Base-by-base conservation (phyloP, 2,329 filamentous ascomycete genomes). In the Stagonosporopsis chrysanthemi region DNA sequence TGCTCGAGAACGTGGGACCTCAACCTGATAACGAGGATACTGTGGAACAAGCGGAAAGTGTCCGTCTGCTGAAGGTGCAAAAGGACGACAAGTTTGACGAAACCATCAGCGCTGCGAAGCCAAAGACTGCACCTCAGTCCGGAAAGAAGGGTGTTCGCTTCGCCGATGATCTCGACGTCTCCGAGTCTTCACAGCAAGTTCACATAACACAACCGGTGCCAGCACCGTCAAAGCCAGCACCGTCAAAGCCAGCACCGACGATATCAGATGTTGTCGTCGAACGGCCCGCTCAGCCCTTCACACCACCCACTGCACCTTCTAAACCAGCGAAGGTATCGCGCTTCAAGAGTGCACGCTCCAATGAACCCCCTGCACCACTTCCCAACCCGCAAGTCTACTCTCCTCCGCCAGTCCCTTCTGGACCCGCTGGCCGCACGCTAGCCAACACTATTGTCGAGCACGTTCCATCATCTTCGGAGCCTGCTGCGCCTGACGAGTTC, bases 131-230 rank as follows among this genome's bases (percentile, higher is more conserved):
- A 22, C 45, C 58, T 22, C 50, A 57, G 41, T 47, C 62, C 11
- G 53, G 55, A 9, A 78, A 78, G 66, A 96, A 95, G 78, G 88
- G 85, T 15, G 92, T 97, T 24, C 86, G 89, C n/a, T 97, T 97
- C 75, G 88, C 92, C 2, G 80, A 88, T 31, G 82, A 83, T 6
- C 79, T 96, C 31, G 90, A 95, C 66, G 87, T 96, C 61, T 88
- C 90, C 28, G 80, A 76, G 44, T 64, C 72, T 33, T 67, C 75
- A 43, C 63, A 65, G 65, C 62, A 63, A 54, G 55, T 41, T 19
- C 43, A 19, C 11, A 75, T 53, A 65, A 17, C 42, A 14, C 33
- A 60, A n/a, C 17, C 54, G 2, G 6, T 29, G n/a, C 36, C 51
- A n/a, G 12, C 52, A 9, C 8, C 56, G 6, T 19, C 39, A 9